Evolutionary conservation across 2,329 filamentous ascomycete species (phyloP), one percentile per base, ranked within the genome.

Genomic region (Calycina marina): DNA sequence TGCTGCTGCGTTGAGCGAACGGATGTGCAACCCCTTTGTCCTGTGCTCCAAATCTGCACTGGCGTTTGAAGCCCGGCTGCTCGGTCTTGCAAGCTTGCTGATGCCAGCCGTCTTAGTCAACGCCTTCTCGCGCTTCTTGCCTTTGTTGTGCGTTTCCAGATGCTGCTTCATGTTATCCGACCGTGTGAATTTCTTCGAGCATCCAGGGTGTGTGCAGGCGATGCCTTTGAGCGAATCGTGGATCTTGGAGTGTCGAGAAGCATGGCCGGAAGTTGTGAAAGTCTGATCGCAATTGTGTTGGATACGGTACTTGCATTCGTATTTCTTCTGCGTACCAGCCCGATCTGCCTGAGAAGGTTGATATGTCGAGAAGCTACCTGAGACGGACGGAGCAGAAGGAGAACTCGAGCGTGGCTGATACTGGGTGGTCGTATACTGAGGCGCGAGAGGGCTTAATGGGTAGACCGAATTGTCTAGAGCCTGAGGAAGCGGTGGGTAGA

Each of bases 91-190:
- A 9, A n/a, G n/a, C 20, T 22, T 22, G 2, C n/a, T 8, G 20
- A 22, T n/a, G 8, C 20, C 20, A 9, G 20, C 20, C 8, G 20
- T 8, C 8, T n/a, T 8, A 22, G 20, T n/a, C 8, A 22, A n/a
- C 3, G 20, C 8, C 20, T 22, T 14, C 6, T 17, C 9, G 29
- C 18, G 15, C n/a, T 6, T 24, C 25, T 28, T 28, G 61, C 41
- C 67, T 55, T 74, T 75, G 56, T 70, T 77, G 53, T 86, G 80
- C 1, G 79, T 85, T 47, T 81, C 71, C 17, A 82, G 66, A 48
- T 86, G 80, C 57, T 85, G 80, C 63, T 84, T 83, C 80, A 86
- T 86, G 61, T 86, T 86, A 62, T 86, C 80, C 45, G 77, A 75
- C 41, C 80, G 76, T 8, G 78, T 84, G 46, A 86, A 86, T 48